phyloP scores from a whole-genome alignment of 2,329 filamentous ascomycete species.

The Epicoccum sorghinum region DNA sequence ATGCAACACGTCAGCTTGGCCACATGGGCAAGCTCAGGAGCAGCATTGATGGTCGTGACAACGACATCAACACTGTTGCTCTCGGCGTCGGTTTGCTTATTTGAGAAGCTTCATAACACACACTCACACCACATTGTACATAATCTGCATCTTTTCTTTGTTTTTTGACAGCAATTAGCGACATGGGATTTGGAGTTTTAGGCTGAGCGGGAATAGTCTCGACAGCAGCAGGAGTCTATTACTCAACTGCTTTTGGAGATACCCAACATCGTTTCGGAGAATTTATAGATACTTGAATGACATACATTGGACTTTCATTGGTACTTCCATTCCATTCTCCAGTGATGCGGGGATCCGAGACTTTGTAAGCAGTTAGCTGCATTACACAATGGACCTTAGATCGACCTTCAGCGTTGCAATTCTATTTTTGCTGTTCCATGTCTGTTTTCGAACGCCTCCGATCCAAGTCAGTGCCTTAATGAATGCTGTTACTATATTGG shows the following conservation, averaged over 20 bases:
- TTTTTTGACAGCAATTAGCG: conserved; percentile 14
- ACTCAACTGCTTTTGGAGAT: conserved; percentile 18
- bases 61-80: conserved; percentile 24
- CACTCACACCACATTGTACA: background rate
- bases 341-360: conserved; percentile 11
- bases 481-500: too few species aligned
- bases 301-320: conserved; percentile 1
- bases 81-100: conserved; percentile 31
- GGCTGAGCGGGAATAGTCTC: conserved; percentile 8
- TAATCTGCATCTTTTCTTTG: conserved; percentile 5
- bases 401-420: too few species aligned
- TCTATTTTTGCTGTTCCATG: too few species aligned
- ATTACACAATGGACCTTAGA: background rate
- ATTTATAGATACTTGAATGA: conserved; percentile 10
- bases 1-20: conserved; percentile 26
- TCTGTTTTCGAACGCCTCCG: too few species aligned
- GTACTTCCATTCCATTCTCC: too few species aligned
- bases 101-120: conserved; percentile 9
- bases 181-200: conserved; percentile 10
- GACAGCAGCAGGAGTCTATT: conserved; percentile 5
- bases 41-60: conserved; percentile 25
- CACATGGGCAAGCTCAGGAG: conserved; percentile 27
- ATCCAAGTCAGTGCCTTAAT: too few species aligned
- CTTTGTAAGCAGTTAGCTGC: conserved; percentile 6
- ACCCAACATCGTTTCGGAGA: conserved; percentile 8